Conservation (phyloP, 805 yeast genomes). For the Teunomyces tritomae region DNA sequence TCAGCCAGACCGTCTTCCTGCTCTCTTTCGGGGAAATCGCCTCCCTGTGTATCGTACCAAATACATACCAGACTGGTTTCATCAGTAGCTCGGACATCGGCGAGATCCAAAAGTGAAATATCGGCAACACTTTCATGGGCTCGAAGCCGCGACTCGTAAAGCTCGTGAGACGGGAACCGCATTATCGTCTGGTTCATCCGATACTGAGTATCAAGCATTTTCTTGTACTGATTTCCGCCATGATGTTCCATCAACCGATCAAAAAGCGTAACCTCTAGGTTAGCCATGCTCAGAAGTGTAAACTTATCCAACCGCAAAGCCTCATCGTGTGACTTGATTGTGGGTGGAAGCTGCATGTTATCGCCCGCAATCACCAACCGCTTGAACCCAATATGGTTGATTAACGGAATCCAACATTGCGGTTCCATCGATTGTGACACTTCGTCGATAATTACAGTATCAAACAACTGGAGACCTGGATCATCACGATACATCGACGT, state of each 20-base stretch:
- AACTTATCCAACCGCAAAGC: conserved; percentile 7
- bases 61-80: conserved; percentile 55
- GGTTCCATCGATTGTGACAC: conserved; percentile 94
- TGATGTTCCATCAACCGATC: conserved; percentile 62
- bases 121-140: conserved; percentile 61
- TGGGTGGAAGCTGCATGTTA: conserved; percentile 88
- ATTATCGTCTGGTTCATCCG: conserved; percentile 81
- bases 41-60: conserved; percentile 95
- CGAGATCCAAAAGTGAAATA: conserved; percentile 53
- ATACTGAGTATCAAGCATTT: conserved; percentile 73
- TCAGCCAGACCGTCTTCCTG: conserved; percentile 25
- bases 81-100: conserved; percentile 43
- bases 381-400: conserved; percentile 55
- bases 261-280: conserved; percentile 68
- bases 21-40: conserved; percentile 66
- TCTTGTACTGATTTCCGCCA: conserved; percentile 46
- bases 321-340: conserved; percentile 56
- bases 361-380: conserved; percentile 87
- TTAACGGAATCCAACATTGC: conserved; percentile 92
- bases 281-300: conserved; percentile 25
- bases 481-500: conserved; percentile 46
- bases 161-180: conserved; percentile 66
- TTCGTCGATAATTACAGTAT: conserved; percentile 87
- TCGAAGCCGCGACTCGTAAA: conserved; percentile 60
- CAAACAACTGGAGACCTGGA: conserved; percentile 47